Evolutionary conservation across 495 filamentous ascomycete species (phyloP).

Genomic region (Penicillium cosmopolitanum): DNA sequence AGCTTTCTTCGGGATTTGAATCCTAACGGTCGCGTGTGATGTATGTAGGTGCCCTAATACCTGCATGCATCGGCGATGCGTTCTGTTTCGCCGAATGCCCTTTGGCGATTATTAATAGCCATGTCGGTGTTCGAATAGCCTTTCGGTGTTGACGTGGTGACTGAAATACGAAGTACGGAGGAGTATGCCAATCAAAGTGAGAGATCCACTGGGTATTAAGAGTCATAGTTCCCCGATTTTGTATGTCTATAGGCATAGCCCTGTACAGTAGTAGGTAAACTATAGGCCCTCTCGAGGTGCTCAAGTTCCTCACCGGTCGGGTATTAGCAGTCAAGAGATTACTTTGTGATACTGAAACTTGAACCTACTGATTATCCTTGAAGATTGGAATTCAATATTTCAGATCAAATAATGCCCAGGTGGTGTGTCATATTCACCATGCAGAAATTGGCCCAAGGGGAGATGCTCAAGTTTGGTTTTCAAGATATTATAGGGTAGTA

Average conservation of each 20-base stretch:
- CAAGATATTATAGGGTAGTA: too few species aligned
- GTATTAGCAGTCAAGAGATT: too few species aligned
- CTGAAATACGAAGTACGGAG: neutral
- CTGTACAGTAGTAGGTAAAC: too few species aligned
- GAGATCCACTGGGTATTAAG: neutral
- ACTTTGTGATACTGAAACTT: too few species aligned
- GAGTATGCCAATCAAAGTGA: neutral
- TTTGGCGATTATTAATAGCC: neutral
- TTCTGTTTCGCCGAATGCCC: neutral
- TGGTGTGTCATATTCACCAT: neutral
- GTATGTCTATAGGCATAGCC: too few species aligned
- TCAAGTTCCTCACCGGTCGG: too few species aligned
- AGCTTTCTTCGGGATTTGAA: neutral
- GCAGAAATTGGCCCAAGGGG: neutral
- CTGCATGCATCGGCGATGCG: slow-evolving; percentile 6
- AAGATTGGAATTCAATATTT: too few species aligned
- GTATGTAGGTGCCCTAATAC: neutral
- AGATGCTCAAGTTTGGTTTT: too few species aligned
- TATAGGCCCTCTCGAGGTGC: too few species aligned
- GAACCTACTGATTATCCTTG: too few species aligned
- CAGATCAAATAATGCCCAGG: neutral
- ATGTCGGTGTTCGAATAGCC: neutral
- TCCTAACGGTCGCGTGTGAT: slow-evolving; percentile 5
- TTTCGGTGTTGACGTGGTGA: neutral
- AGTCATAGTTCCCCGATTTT: neutral